Percentiles rank a stretch among this genome's conserved stretches.
Evolutionary conservation across 768 basidiomycete species (phyloP).

Genomic region (Termitomyces titanicus): DNA sequence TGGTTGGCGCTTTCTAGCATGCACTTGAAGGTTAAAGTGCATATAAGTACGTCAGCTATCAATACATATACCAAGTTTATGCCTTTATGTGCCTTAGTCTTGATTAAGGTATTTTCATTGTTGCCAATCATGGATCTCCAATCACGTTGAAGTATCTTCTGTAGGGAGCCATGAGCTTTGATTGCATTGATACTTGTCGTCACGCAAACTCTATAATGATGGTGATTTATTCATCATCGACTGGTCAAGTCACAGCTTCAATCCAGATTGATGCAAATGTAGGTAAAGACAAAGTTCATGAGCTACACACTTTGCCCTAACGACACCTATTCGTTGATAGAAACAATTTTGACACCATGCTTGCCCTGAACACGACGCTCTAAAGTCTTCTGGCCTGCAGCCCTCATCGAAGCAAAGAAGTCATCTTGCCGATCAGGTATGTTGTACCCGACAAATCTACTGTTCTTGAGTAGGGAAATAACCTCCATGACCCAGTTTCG

Average conservation of each 20-base stretch:
- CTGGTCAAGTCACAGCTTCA: too few species aligned
- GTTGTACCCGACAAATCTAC: neutral
- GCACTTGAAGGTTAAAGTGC: neutral
- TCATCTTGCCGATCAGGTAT: neutral
- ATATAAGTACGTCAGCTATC: neutral
- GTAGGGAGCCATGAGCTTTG: too few species aligned
- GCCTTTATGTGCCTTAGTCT: neutral
- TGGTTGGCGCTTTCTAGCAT: constrained; percentile 4
- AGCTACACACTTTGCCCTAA: neutral
- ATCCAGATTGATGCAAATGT: neutral
- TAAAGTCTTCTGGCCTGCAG: constrained; percentile 1
- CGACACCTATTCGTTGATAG: neutral
- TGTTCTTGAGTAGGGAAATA: neutral
- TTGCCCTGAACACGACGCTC: neutral
- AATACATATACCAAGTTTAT: neutral
- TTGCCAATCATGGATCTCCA: too few species aligned
- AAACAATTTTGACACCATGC: neutral
- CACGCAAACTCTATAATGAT: too few species aligned
- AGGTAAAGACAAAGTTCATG: neutral
- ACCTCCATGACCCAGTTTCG: constrained; percentile 9
- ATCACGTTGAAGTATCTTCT: neutral
- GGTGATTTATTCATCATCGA: too few species aligned
- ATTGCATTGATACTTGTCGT: too few species aligned
- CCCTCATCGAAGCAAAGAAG: neutral
- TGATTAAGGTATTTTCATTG: neutral